Evolutionary conservation across 1,284 basidiomycete species (phyloP).

Genomic region (Coniophora puteana): DNA sequence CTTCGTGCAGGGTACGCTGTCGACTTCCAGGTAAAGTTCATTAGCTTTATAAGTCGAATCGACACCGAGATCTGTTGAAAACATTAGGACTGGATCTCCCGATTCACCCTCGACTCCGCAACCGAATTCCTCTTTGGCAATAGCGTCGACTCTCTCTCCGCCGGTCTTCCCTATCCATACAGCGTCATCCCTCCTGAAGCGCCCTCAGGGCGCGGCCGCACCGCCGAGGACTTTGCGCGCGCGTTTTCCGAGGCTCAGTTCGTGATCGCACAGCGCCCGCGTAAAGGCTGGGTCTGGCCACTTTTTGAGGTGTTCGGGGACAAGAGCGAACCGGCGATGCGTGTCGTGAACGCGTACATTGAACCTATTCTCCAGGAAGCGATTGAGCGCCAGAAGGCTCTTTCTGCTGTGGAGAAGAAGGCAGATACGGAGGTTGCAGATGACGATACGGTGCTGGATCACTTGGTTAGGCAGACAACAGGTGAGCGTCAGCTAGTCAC

Average conservation of each 20-base stretch:
- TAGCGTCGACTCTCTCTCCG: conserved; percentile 37
- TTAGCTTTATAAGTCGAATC: neutral
- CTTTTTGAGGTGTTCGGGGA: conserved; percentile 46
- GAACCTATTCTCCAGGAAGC: conserved; percentile 48
- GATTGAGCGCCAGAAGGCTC: conserved; percentile 31
- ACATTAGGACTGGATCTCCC: conserved; percentile 31
- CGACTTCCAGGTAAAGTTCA: conserved; percentile 33
- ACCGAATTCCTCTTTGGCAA: conserved; percentile 52
- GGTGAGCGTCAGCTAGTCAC: conserved; percentile 4
- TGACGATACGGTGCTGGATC: conserved; percentile 20
- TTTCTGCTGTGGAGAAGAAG: conserved; percentile 10
- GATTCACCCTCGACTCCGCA: conserved; percentile 54
- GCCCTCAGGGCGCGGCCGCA: conserved; percentile 3
- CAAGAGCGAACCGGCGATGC: conserved; percentile 39
- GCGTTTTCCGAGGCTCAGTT: conserved; percentile 36
- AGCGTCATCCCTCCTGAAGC: conserved; percentile 21
- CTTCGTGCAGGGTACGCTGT: conserved; percentile 31
- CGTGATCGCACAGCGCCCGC: conserved; percentile 33
- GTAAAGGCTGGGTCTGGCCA: conserved; percentile 43
- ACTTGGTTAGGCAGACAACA: conserved; percentile 20
- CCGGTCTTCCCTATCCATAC: conserved; percentile 40
- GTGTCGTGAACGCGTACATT: conserved; percentile 45
- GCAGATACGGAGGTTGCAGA: conserved; percentile 5
- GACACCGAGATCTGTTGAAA: too few species aligned
- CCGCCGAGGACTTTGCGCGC: conserved; percentile 21